Evolutionary conservation across 257 asterid species (phyloP), one percentile per base, ranked within the genome.

Genomic region (Gentiana dahurica): DNA sequence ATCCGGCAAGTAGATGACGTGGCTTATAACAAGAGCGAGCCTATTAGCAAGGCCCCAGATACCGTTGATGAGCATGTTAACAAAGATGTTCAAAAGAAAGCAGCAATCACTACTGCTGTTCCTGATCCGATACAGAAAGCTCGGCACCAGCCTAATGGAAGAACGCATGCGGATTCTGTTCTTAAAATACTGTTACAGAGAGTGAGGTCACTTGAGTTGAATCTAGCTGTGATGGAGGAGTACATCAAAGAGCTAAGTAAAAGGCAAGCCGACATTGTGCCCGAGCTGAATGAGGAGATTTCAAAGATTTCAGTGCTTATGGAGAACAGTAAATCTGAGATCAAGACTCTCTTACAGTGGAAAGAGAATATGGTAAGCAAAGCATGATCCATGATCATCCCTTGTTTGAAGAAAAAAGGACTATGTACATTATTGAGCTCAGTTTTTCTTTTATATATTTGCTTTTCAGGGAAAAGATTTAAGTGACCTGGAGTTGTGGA

Each of bases 141-240:
- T 45, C 81, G 77, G 71, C 83, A 79, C 68, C 85, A 68, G 50
- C 65, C 85, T 6, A 78, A 71, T 69, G 81, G 71, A 65, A 83
- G 95, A 67, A 71, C 78, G 64, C 98, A 87, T n/a, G 87, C 90
- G 0, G 99, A 92, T 83, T 93, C 87, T 50, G 95, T 87, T 38
- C 68, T 92, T n/a, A 92, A 83, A 72, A 86, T 92, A 41, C 71
- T 92, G 59, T 63, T 92, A 62, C 99, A 92, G 76, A 83, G 86
- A 77, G 97, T 92, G 58, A 78, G 96, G 71, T 76, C 82, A 6
- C 92, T 92, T 7, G 99, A 92, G 78, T 54, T 77, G 64, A 88
- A 85, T 61, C 67, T 92, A 58, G 77, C 95, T 12, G 79, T 78
- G 61, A 68, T 92, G 63, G 99, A 92, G 83, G 95, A 92, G 76